These are phyloP conservation scores for Pichia sp. DNA, from an alignment of 1,139 yeast genomes.

Conservation along the genomic window DNA sequence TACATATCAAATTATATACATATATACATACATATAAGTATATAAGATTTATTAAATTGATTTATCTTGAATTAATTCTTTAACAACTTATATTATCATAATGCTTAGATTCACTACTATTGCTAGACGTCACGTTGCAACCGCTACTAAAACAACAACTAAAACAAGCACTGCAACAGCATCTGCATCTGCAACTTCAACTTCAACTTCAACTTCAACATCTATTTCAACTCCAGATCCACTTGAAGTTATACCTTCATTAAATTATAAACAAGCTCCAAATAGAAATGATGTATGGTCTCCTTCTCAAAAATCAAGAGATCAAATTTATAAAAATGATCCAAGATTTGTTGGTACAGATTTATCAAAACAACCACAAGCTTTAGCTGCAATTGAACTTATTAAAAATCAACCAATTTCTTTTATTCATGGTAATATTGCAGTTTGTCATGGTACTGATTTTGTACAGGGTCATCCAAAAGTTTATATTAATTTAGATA, in stretches of 20 bases:
- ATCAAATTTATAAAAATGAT: slow-evolving; percentile 48
- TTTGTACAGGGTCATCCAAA: slow-evolving; percentile 73
- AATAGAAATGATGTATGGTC: slow-evolving; percentile 71
- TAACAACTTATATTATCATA: background rate
- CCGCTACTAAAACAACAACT: slow-evolving; percentile 18
- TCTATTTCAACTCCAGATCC: slow-evolving; percentile 14
- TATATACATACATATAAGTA: no score
- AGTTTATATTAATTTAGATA: slow-evolving; percentile 73
- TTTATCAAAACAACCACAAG: slow-evolving; percentile 63
- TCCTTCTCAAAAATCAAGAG: slow-evolving; percentile 55
- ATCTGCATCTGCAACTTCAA: slow-evolving; percentile 3
- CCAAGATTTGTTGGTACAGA: slow-evolving; percentile 73
- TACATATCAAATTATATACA: no score
- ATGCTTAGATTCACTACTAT: background rate
- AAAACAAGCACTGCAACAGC: slow-evolving; percentile 10
- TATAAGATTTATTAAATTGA: no score
- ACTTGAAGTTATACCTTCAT: slow-evolving; percentile 23
- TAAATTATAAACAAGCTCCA: slow-evolving; percentile 53
- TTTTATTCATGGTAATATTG: slow-evolving; percentile 52
- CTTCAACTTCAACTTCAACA: slow-evolving; percentile 2
- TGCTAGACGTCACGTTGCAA: slow-evolving; percentile 15
- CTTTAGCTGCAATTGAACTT: slow-evolving; percentile 79
- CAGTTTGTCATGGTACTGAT: slow-evolving; percentile 81
- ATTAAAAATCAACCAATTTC: slow-evolving; percentile 69
- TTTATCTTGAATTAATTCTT: no score